A percentile compares a stretch with the other conserved stretches of the same genome.
These are phyloP conservation scores for Trichoderma erinaceum DNA, from an alignment of 495 filamentous ascomycete species.

Conservation along the genomic window DNA sequence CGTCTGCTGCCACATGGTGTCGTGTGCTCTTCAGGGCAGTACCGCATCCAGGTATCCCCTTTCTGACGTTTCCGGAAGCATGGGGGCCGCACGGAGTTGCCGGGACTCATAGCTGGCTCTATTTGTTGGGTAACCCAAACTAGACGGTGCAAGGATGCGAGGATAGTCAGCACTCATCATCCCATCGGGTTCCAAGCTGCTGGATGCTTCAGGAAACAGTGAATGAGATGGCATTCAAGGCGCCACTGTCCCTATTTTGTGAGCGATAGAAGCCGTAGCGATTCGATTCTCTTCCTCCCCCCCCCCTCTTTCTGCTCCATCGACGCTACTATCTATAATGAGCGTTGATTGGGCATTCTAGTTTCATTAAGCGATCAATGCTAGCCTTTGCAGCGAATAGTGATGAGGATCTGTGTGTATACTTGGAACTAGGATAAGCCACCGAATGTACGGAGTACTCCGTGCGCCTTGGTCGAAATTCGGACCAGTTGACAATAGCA, in stretches of 20 bases:
- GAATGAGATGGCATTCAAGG: neutral
- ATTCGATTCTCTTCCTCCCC: neutral
- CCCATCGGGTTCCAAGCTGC: neutral
- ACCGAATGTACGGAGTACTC: neutral
- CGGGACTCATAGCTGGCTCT: neutral
- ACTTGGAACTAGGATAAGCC: neutral
- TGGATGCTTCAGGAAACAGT: neutral
- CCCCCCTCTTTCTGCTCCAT: neutral
- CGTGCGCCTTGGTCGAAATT: neutral
- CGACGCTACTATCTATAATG: no score
- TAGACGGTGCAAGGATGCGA: neutral
- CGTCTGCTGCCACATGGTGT: conserved; percentile 7
- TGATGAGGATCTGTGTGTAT: neutral
- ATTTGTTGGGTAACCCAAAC: neutral
- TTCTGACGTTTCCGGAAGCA: neutral
- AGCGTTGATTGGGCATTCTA: neutral
- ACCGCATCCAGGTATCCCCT: neutral
- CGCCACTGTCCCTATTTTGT: neutral
- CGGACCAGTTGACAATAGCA: conserved; percentile 10
- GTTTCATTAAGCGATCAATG: conserved; percentile 12
- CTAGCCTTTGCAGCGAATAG: neutral
- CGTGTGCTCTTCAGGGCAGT: neutral
- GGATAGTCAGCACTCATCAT: neutral
- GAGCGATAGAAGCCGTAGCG: neutral
- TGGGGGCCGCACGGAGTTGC: conserved; percentile 12